Base-by-base conservation (phyloP, 495 filamentous ascomycete species). In the Aspergillus avenaceus region DNA sequence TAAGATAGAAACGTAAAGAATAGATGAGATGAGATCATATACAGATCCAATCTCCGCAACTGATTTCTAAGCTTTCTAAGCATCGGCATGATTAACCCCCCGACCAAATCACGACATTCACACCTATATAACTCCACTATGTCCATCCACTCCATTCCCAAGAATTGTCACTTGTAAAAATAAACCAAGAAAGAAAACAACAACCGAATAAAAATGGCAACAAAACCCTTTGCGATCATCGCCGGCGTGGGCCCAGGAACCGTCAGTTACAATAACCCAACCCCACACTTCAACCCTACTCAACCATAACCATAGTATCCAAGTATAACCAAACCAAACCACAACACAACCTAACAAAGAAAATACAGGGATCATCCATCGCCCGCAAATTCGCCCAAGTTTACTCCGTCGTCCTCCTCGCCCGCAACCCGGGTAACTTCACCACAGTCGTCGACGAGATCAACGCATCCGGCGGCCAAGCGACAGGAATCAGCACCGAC, bases 221-320 rank as follows among this genome's bases (percentile, higher is more conserved):
- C 64, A 19, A 74, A 72, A 55, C 58, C 71, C 47, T 78, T 86
- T 64, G 85, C 86, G 45, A 74, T 90, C 50, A 77, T 91, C 55
- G 87, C 86, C 45, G 87, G 87, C 38, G 86, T 86, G 28, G 87
- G 87, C 18, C 73, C 83, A 28, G 87, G 87, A 49, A 90, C 86
- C 62, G 85, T 75, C 73, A 66, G 50, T 34, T n/a, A 49, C 50
- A 13, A n/a, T n/a, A n/a, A n/a, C n/a, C 18, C 18, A 21, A 16
- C 43, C 37, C 28, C 8, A 14, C 29, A 11, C 13, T 23, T 42
- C 14, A n/a, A 45, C 21, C 23, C 43, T 18, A 23, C 24, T 38
- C 38, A 34, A 6, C 43, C 26, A 52, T 38, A 45, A n/a, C n/a
- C n/a, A n/a, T n/a, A n/a, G n/a, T n/a, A n/a, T 47, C 45, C 42